Percentiles rank a stretch among this genome's conserved stretches.
phyloP scores from a whole-genome alignment of 2,329 filamentous ascomycete genomes.

The Leptographium procerum region DNA sequence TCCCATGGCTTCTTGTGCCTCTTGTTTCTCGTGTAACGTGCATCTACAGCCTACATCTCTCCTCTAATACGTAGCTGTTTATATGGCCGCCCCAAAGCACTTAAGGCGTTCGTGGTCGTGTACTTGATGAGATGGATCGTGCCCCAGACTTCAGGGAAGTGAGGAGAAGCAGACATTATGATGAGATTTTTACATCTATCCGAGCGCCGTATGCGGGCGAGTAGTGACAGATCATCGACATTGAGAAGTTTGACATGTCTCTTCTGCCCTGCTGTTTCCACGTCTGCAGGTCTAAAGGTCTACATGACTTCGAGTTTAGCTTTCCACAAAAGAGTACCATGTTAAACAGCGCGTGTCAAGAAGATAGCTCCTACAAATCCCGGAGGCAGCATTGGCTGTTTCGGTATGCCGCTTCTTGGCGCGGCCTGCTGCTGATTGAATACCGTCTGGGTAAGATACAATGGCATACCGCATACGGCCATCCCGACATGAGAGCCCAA shows the following conservation, averaged over 20 bases:
- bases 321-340: background rate
- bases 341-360: too few species aligned
- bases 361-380: too few species aligned
- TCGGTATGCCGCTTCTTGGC: background rate
- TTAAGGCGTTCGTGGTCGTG: background rate
- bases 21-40: background rate
- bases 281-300: background rate
- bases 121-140: background rate
- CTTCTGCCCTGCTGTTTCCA: background rate
- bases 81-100: background rate
- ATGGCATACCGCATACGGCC: background rate
- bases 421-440: background rate
- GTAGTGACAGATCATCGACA: background rate
- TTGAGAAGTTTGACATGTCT: background rate
- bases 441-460: background rate
- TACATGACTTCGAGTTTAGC: background rate
- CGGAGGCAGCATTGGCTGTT: background rate
- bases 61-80: background rate
- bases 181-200: conserved; percentile 4
- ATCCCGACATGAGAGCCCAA: background rate
- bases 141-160: background rate
- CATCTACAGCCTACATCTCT: background rate
- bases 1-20: background rate
- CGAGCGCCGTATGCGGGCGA: conserved; percentile 1
- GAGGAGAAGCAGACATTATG: background rate